These are phyloP conservation scores for Leptographium procerum DNA, from an alignment of 2,329 filamentous ascomycete genomes.

Conservation along the genomic window DNA sequence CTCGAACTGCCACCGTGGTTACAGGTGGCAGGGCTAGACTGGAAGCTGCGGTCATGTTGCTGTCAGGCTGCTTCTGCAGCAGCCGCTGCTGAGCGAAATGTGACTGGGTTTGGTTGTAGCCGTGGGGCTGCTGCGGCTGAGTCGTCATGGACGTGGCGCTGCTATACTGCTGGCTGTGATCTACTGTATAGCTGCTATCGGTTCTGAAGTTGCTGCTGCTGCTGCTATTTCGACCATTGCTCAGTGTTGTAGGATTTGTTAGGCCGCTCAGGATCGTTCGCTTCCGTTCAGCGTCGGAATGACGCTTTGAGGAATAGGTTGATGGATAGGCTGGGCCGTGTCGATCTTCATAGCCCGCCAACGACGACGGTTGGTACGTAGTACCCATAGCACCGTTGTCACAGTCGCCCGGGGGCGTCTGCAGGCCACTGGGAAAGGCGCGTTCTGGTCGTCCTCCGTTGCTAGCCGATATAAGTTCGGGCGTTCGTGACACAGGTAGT, in stretches of 20 bases:
- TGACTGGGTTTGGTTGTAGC: background rate
- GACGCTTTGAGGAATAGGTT: constrained; percentile 2
- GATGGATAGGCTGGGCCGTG: constrained; percentile 4
- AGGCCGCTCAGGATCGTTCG: constrained; percentile 12
- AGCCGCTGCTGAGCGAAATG: background rate
- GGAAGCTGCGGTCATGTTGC: background rate
- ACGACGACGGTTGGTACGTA: constrained; percentile 19
- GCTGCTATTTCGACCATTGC: background rate
- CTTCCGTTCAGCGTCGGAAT: constrained; percentile 12
- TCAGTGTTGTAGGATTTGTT: background rate
- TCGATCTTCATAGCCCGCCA: constrained; percentile 18
- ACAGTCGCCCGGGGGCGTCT: constrained; percentile 19
- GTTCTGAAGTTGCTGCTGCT: constrained; percentile 12
- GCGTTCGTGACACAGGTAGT: background rate
- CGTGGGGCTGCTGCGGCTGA: background rate
- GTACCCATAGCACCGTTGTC: constrained; percentile 20
- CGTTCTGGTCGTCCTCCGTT: background rate
- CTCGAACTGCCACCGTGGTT: constrained; percentile 9
- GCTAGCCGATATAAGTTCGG: background rate
- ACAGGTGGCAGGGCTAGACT: background rate
- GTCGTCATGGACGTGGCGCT: background rate
- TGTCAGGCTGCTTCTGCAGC: background rate
- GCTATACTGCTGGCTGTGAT: background rate
- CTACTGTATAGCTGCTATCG: background rate
- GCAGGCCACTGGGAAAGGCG: constrained; percentile 12